Percentiles rank a stretch among this genome's conserved stretches.
These are phyloP conservation scores for Sugiyamaella smithiae DNA, from an alignment of 805 yeast genomes.

Conservation along the genomic window DNA sequence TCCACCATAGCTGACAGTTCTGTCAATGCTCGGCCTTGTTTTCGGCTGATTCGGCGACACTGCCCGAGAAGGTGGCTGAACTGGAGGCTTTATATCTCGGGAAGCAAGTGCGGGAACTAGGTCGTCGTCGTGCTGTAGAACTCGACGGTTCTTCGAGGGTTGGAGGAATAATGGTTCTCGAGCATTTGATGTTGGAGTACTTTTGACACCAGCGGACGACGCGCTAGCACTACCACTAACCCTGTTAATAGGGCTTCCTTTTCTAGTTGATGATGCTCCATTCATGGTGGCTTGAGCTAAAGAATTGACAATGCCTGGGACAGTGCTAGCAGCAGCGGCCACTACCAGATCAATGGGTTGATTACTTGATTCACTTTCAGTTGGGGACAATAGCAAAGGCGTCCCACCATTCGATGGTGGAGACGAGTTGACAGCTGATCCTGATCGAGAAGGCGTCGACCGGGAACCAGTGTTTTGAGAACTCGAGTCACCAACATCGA, in stretches of 20 bases:
- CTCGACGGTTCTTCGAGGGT: background rate
- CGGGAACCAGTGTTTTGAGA: conserved; percentile 1
- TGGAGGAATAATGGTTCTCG: background rate
- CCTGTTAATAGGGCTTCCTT: background rate
- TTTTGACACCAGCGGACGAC: background rate
- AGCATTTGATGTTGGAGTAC: background rate
- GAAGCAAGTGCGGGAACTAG: conserved; percentile 14
- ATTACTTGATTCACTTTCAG: background rate
- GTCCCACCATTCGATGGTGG: conserved; percentile 1
- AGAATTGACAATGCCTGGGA: conserved; percentile 5
- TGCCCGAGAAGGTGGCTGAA: conserved; percentile 13
- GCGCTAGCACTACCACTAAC: background rate
- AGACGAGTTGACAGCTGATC: conserved; percentile 2
- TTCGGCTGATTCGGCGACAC: conserved; percentile 8
- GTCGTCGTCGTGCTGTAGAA: conserved; percentile 10
- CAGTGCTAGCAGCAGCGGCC: conserved; percentile 4
- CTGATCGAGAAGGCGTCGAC: background rate
- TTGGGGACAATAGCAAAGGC: conserved; percentile 9
- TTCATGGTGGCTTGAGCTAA: background rate
- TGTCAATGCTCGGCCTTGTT: conserved; percentile 13
- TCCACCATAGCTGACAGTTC: background rate
- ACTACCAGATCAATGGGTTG: conserved; percentile 2
- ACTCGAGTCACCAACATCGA: conserved; percentile 19
- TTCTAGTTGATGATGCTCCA: background rate
- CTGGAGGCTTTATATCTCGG: conserved; percentile 9